Evolutionary conservation across 192 early-diverging fungal genomes (phyloP), one percentile per base, ranked within the genome.

Genomic region (Podila epicladia): DNA sequence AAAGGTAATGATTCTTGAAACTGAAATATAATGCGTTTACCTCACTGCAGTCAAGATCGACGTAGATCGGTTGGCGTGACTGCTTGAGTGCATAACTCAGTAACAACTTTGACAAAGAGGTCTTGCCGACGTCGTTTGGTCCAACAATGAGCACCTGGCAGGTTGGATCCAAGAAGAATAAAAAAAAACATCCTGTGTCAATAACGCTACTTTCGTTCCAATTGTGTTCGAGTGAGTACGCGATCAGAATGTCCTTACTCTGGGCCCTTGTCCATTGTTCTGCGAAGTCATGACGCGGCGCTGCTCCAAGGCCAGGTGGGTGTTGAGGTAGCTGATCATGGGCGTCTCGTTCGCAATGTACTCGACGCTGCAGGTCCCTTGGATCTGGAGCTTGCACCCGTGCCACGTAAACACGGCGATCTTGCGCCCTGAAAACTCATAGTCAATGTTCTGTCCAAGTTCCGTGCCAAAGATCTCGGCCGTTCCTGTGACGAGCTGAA

Each of bases 401-500:
- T 94, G 89, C 93, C 94, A 99, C 13, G 94, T 95, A 82, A 95
- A 98, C 0, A 98, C 87, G 8, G 96, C 96, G 19, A 93, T 87
- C 83, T 98, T 97, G 51, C 91, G 87, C 26, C 95, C 95, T 51
- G 84, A 85, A 61, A 98, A 96, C n/a, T 86, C 58, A 85, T 98
- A 98, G 45, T 84, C 85, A 19, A 91, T 85, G 32, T 92, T 94
- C n/a, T 85, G 82, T 0, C 93, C 96, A 9, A 99, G 85, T 71
- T 99, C 98, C 0, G 96, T 92, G 12, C 98, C 98, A 89, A 98
- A 99, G 37, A 97, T 90, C 72, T 99, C 98, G 6, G 95, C 96
- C 2, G 86, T 87, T 35, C 98, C 98, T 51, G 86, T 87, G 20
- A 85, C 75, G 1, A 97, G 73, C 89, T 94, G 73, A 19, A 35